Conservation (phyloP, 331 rosid species). For the Acacia pycnantha region DNA sequence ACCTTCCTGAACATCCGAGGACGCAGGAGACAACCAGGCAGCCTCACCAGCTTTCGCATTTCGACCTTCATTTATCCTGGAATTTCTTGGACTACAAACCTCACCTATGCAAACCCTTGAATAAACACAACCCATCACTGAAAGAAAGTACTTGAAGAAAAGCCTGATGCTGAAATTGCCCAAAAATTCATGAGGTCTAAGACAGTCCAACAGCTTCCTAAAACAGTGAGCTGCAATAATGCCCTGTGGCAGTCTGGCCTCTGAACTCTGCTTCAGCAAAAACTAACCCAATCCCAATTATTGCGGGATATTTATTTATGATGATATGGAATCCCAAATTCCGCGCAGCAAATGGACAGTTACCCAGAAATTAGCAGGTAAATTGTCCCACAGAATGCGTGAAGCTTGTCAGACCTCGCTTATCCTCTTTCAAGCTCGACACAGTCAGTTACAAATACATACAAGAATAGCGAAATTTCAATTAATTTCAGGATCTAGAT, state of each 20-base stretch:
- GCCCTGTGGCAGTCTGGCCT: not conserved
- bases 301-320: not conserved
- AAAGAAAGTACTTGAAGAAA: conserved; percentile 17
- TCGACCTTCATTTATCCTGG: conserved; percentile 44
- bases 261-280: not conserved
- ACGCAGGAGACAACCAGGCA: conserved; percentile 45
- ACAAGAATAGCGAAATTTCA: not conserved
- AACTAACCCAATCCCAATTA: not conserved
- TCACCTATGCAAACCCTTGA: conserved; percentile 85
- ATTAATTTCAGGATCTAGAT: not conserved
- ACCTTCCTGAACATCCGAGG: conserved; percentile 44
- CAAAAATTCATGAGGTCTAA: conserved; percentile 42
- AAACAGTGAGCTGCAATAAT: not conserved
- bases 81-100: conserved; percentile 44
- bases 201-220: conserved; percentile 1
- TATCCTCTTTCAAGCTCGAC: conserved; percentile 16
- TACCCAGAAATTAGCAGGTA: not conserved
- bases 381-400: not conserved
- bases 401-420: conserved; percentile 15
- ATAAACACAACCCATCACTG: conserved; percentile 86
- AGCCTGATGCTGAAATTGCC: conserved; percentile 39
- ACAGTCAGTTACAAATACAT: not conserved
- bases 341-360: conserved; percentile 5
- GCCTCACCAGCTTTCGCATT: conserved; percentile 37
- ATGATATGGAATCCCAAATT: not conserved